Conservation (phyloP, 805 yeast species). For the Lachancea sp. region DNA sequence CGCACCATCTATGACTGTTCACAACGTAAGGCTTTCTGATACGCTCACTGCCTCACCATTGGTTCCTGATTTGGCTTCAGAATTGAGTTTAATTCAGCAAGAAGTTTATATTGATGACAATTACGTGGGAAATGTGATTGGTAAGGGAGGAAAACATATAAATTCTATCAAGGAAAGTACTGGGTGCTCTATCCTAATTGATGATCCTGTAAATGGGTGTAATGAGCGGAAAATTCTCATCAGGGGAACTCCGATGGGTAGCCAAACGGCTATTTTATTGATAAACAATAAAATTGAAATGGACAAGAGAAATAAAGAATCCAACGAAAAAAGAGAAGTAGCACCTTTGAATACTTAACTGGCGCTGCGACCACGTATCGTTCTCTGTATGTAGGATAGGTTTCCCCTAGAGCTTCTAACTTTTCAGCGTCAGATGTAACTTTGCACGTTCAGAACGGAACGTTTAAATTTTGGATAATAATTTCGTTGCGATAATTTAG, state of each 20-base stretch:
- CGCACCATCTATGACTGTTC: constrained; percentile 23
- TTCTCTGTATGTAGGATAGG: too few relatives aligned
- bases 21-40: constrained; percentile 24
- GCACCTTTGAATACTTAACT: too few relatives aligned
- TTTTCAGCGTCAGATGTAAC: background rate
- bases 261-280: constrained; percentile 65
- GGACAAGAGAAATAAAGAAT: constrained; percentile 47
- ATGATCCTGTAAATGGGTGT: constrained; percentile 46
- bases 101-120: constrained; percentile 71
- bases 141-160: constrained; percentile 78
- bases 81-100: constrained; percentile 41
- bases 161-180: constrained; percentile 69
- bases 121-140: constrained; percentile 78
- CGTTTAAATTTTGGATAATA: background rate
- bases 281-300: constrained; percentile 66
- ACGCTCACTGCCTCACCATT: constrained; percentile 13
- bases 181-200: constrained; percentile 70
- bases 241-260: constrained; percentile 59
- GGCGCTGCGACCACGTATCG: too few relatives aligned
- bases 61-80: constrained; percentile 29
- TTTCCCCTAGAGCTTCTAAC: too few relatives aligned
- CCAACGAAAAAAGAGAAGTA: background rate
- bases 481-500: background rate
- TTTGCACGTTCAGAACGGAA: background rate
- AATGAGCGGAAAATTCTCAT: constrained; percentile 60